Conservation (phyloP, 2,329 filamentous ascomycete genomes). For the Hypoxylon sp. region DNA sequence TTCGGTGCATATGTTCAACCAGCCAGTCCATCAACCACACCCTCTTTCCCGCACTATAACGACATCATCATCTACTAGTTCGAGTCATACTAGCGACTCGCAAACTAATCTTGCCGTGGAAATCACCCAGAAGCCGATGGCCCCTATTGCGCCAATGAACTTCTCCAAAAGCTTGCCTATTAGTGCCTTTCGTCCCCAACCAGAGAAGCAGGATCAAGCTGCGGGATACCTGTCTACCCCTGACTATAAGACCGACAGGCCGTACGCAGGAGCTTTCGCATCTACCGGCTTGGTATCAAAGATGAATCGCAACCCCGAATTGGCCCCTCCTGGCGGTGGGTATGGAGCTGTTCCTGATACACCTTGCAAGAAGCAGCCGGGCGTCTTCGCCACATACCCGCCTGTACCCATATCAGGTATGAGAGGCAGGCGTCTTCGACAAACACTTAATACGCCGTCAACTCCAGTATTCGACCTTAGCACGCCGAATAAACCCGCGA, state of each 20-base stretch:
- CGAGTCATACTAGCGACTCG: slow-evolving; percentile 79
- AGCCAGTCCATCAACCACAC: slow-evolving; percentile 73
- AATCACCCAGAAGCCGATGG: slow-evolving; percentile 67
- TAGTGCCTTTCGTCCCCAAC: slow-evolving; percentile 51
- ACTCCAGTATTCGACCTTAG: slow-evolving; percentile 80
- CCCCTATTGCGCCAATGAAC: slow-evolving; percentile 59
- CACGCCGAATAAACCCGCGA: slow-evolving; percentile 64
- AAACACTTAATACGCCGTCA: slow-evolving; percentile 83
- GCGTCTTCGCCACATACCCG: slow-evolving; percentile 77
- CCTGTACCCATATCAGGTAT: slow-evolving; percentile 67
- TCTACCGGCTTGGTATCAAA: slow-evolving; percentile 97
- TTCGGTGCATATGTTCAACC: slow-evolving; percentile 66
- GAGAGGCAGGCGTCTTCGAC: slow-evolving; percentile 74
- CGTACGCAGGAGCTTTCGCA: slow-evolving; percentile 87
- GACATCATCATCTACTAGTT: slow-evolving; percentile 88
- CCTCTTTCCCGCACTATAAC: slow-evolving; percentile 89
- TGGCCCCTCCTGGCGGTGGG: slow-evolving; percentile 70
- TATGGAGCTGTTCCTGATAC: slow-evolving; percentile 85
- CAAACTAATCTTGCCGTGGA: slow-evolving; percentile 73
- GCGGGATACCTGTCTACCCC: slow-evolving; percentile 76
- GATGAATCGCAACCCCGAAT: slow-evolving; percentile 86
- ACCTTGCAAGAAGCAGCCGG: slow-evolving; percentile 89
- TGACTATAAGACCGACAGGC: slow-evolving; percentile 82
- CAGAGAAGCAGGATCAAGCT: slow-evolving; percentile 40
- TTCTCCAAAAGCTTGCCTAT: slow-evolving; percentile 83